Conservation (phyloP, 179 eudicot genomes). For the Silene vulgaris region DNA sequence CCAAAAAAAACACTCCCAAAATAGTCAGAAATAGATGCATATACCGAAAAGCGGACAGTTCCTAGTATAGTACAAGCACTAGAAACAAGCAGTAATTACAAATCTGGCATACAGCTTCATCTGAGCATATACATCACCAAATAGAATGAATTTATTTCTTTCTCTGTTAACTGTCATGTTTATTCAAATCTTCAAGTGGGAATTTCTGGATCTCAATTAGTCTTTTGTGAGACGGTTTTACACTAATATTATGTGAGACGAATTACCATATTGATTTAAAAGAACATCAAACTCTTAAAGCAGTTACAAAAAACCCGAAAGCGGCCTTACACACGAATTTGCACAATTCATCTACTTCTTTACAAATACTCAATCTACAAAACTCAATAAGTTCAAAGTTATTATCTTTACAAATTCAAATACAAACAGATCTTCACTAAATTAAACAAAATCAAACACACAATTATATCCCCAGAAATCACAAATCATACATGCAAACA, state of each 20-base stretch:
- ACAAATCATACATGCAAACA: background rate
- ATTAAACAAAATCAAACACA: background rate
- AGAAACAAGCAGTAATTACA: background rate
- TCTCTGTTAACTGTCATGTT: no score
- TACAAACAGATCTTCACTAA: background rate
- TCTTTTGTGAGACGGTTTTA: no score
- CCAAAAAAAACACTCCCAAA: background rate
- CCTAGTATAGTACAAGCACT: background rate
- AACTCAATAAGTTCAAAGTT: background rate
- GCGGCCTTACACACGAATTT: no score
- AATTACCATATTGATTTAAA: no score
- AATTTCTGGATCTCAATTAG: no score
- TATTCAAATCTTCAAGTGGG: no score
- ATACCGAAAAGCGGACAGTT: background rate
- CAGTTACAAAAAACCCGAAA: no score
- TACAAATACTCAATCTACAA: background rate
- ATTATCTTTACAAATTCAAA: background rate
- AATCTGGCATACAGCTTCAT: background rate
- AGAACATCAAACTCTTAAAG: no score
- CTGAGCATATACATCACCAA: no score
- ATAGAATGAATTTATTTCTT: no score
- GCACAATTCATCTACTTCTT: background rate
- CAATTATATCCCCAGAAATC: background rate
- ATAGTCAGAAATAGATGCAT: background rate
- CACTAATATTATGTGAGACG: no score